Evolutionary conservation across 805 yeast species (phyloP), one percentile per base, ranked within the genome.

Genomic region (Kluyveromyces dobzhanskii): DNA sequence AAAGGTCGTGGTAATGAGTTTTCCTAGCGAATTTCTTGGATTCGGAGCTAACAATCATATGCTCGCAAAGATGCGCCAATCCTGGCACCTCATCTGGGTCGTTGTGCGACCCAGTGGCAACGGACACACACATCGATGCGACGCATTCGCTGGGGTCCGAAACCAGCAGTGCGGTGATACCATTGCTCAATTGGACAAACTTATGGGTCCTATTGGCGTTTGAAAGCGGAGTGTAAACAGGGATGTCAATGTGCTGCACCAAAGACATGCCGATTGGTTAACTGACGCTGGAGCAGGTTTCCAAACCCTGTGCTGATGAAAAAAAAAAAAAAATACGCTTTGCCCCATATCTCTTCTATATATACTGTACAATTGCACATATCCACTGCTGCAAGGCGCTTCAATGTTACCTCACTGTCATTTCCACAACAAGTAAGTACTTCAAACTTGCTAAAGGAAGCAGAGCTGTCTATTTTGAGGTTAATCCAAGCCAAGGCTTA

Each of bases 61-160:
- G 95, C 53, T 86, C 96, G 50, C 94, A 81, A 42, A 85, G 71
- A 63, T 90, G 98, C 0, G 97, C 97, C 27, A 90, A 54, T 0
- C 98, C 98, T 0, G 77, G 77, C 1, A 81, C 48, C 4, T 69
- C 70, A 4, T 62, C 65, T 0, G 94, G 90, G 47, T 90, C 97
- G 34, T 78, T 69, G 51, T 78, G 79, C 2, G 95, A 78, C 7
- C 98, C 98, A 0, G 85, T 67, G 3, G 80, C 79, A 2, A 87
- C 85, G 28, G 85, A 74, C 5, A 90, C 50, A 1, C 94, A 77
- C 14, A 84, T 80, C 0, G 92, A 71, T 3, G 83, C 79, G 11
- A 69, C 48, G 32, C 75, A 78, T 12, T 76, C 73, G 0, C 76
- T 62, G 0, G 88, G 80, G 50, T 90, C 96, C 2, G 87, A 84